Evolutionary conservation across 495 filamentous ascomycete genomes (phyloP).

Genomic region (Hyaloscypha hepaticicola): DNA sequence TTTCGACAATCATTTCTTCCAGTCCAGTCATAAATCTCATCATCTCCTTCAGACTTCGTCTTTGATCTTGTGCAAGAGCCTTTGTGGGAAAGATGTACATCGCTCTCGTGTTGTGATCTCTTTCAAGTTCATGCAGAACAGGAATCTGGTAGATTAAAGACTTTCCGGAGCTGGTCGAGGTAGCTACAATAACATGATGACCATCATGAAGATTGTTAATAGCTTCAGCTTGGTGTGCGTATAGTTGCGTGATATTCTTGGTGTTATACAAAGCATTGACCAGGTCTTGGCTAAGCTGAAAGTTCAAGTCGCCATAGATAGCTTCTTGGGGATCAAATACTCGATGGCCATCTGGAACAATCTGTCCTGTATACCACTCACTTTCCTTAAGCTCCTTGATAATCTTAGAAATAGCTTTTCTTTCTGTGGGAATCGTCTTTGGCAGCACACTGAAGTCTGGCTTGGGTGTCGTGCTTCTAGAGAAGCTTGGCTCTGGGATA

Average conservation of each 20-base stretch:
- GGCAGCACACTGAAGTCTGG: constrained; percentile 48
- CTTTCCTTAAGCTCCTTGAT: constrained; percentile 76
- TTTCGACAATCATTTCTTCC: constrained; percentile 78
- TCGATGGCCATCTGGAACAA: constrained; percentile 90
- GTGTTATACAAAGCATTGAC: constrained; percentile 95
- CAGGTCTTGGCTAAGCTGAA: constrained; percentile 82
- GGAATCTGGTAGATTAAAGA: constrained; percentile 96
- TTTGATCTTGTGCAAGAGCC: constrained; percentile 93
- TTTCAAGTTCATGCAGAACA: constrained; percentile 84
- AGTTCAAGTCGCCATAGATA: constrained; percentile 80
- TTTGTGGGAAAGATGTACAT: constrained; percentile 99
- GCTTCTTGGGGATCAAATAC: constrained; percentile 87
- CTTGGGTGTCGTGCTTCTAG: constrained; percentile 28
- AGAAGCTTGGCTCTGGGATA: constrained; percentile 32
- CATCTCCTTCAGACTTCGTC: constrained; percentile 82
- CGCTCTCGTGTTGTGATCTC: constrained; percentile 71
- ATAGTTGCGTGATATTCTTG: constrained; percentile 80
- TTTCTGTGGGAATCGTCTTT: constrained; percentile 73
- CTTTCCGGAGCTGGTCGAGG: constrained; percentile 95
- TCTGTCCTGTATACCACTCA: constrained; percentile 88
- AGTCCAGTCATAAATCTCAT: constrained; percentile 75
- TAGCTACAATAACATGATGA: constrained; percentile 86
- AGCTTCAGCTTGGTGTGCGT: constrained; percentile 91
- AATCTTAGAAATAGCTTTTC: constrained; percentile 81
- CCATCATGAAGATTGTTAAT: constrained; percentile 87